These are phyloP conservation scores for Aspergillus sp. DNA, from an alignment of 2,329 filamentous ascomycete genomes.

Conservation along the genomic window DNA sequence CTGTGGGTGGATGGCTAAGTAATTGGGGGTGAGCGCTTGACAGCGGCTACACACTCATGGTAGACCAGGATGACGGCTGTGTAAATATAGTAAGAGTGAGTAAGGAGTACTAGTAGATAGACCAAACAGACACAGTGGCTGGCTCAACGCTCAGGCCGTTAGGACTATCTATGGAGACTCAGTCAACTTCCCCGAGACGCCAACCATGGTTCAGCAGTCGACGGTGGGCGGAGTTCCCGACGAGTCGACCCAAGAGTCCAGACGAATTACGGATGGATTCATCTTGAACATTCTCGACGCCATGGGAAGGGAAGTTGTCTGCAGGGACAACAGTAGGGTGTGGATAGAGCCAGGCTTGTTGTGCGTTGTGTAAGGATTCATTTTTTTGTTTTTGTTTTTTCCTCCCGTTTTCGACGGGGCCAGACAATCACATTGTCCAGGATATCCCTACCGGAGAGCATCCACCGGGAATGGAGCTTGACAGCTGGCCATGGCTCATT, in stretches of 20 bases:
- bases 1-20: too few species aligned
- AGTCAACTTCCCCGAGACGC: not conserved
- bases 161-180: not conserved
- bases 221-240: not conserved
- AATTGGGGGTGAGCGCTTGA: not conserved
- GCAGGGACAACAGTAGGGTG: not conserved
- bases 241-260: not conserved
- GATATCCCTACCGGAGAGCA: not conserved
- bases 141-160: conserved; percentile 8
- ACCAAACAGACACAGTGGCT: too few species aligned
- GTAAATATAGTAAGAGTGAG: not conserved
- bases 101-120: too few species aligned
- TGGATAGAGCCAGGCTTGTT: too few species aligned
- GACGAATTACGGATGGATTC: not conserved
- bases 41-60: not conserved
- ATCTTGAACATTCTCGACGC: conserved; percentile 1
- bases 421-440: not conserved
- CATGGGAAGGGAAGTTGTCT: not conserved
- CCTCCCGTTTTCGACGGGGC: not conserved
- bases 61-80: not conserved
- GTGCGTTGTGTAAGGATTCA: too few species aligned
- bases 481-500: conserved; percentile 21
- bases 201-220: not conserved
- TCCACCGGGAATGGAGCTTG: conserved; percentile 1
- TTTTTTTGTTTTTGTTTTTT: too few species aligned